Conservation (phyloP, 2,329 filamentous ascomycete genomes). For the Saccharata proteae region DNA sequence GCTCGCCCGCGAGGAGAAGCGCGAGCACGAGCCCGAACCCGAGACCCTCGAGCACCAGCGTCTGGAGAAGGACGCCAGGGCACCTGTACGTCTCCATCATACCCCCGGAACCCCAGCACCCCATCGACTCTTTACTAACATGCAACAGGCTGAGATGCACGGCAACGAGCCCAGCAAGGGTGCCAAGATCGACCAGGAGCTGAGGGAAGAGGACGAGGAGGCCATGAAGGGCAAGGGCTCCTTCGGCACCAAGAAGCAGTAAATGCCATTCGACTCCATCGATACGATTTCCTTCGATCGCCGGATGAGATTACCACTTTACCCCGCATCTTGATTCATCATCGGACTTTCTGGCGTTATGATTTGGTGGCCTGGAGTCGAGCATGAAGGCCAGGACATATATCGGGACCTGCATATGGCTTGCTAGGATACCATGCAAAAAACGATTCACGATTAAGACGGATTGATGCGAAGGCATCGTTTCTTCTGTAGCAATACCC, state of each 20-base stretch:
- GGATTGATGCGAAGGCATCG: no score
- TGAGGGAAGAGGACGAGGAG: constrained; percentile 57
- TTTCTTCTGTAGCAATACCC: no score
- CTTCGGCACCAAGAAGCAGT: constrained; percentile 8
- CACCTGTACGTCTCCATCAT: constrained; percentile 21
- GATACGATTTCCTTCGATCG: no score
- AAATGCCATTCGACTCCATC: neutral
- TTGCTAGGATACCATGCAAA: no score
- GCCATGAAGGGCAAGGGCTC: constrained; percentile 49
- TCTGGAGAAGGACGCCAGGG: constrained; percentile 48
- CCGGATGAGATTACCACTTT: no score
- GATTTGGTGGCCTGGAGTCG: no score
- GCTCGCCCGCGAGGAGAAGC: constrained; percentile 49
- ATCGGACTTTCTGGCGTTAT: no score
- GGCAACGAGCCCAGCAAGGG: constrained; percentile 63
- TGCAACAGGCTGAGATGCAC: constrained; percentile 48
- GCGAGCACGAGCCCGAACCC: constrained; percentile 29
- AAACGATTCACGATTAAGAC: no score
- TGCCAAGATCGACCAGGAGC: constrained; percentile 57
- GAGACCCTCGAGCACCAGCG: constrained; percentile 23
- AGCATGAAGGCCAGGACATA: no score
- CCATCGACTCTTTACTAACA: neutral
- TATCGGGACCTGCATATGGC: no score
- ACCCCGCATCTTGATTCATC: no score
- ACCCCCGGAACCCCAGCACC: neutral